A percentile compares a stretch with the other conserved stretches of the same genome.
Conservation (phyloP, 257 asterid species). For the Solanum chmielewskii region DNA sequence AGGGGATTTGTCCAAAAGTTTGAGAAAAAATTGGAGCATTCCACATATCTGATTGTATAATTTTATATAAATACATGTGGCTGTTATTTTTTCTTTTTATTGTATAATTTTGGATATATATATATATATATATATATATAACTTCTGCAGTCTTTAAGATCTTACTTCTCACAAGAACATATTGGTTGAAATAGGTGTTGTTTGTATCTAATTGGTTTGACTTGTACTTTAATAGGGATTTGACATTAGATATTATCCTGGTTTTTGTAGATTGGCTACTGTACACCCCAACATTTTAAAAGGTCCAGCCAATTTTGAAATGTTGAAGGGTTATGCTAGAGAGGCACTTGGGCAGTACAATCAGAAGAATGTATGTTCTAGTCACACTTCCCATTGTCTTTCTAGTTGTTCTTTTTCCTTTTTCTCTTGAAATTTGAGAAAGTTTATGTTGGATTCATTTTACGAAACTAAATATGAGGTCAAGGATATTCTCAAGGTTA, state of each 20-base stretch:
- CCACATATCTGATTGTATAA: not conserved
- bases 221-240: no score
- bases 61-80: not conserved
- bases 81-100: not conserved
- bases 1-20: not conserved
- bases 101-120: not conserved
- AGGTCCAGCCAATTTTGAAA: no score
- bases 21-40: not conserved
- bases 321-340: not conserved
- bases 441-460: not conserved
- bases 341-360: not conserved
- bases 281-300: not conserved
- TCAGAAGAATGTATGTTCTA: not conserved
- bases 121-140: no score
- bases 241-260: no score
- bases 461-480: not conserved
- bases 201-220: not conserved
- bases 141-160: no score
- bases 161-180: no score
- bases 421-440: no score
- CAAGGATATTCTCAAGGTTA: not conserved
- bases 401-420: not conserved
- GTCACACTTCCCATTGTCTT: not conserved
- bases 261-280: no score
- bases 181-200: no score